phyloP scores from a whole-genome alignment of 2,329 filamentous ascomycete genomes.

The Pseudocercospora fijiensis region DNA sequence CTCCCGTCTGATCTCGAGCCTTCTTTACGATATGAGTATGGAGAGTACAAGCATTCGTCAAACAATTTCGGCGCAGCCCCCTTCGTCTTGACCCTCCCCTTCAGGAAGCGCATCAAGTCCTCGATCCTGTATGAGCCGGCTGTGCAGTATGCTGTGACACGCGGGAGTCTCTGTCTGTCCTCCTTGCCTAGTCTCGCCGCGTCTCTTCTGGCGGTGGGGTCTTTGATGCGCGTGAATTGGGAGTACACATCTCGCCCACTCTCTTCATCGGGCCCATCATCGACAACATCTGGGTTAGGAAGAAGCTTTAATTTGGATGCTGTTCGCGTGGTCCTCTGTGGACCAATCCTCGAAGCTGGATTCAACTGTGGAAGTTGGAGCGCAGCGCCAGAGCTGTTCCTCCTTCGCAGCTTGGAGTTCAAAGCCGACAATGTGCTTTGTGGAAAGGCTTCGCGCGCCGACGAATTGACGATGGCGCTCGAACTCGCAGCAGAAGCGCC shows the following conservation, averaged over 20 bases:
- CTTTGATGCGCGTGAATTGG: slow-evolving; percentile 96
- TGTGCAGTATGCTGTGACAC: slow-evolving; percentile 96
- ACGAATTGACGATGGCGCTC: slow-evolving; percentile 37
- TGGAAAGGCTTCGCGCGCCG: slow-evolving; percentile 43
- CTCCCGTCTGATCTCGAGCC: slow-evolving; percentile 23
- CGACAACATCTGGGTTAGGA: slow-evolving; percentile 80
- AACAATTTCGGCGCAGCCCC: slow-evolving; percentile 87
- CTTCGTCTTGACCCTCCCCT: slow-evolving; percentile 73
- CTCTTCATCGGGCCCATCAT: slow-evolving; percentile 78
- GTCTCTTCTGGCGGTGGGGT: slow-evolving; percentile 87
- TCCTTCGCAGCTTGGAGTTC: slow-evolving; percentile 81
- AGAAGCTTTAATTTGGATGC: slow-evolving; percentile 97
- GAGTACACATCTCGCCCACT: slow-evolving; percentile 94
- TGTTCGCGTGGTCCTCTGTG: slow-evolving; percentile 91
- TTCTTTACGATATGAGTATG: slow-evolving; percentile 69
- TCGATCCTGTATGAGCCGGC: slow-evolving; percentile 90
- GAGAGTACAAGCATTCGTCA: slow-evolving; percentile 96
- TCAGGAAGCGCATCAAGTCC: slow-evolving; percentile 83
- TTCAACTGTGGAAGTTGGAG: slow-evolving; percentile 42
- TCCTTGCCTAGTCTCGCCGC: slow-evolving; percentile 91
- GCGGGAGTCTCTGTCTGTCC: slow-evolving; percentile 78
- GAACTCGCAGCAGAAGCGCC: not conserved
- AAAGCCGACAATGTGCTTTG: slow-evolving; percentile 70
- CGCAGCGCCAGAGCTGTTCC: slow-evolving; percentile 75
- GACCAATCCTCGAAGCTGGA: slow-evolving; percentile 74